Evolutionary conservation across 805 yeast genomes (phyloP), one percentile per base, ranked within the genome.

Genomic region (Jamesozyma gamospora): DNA sequence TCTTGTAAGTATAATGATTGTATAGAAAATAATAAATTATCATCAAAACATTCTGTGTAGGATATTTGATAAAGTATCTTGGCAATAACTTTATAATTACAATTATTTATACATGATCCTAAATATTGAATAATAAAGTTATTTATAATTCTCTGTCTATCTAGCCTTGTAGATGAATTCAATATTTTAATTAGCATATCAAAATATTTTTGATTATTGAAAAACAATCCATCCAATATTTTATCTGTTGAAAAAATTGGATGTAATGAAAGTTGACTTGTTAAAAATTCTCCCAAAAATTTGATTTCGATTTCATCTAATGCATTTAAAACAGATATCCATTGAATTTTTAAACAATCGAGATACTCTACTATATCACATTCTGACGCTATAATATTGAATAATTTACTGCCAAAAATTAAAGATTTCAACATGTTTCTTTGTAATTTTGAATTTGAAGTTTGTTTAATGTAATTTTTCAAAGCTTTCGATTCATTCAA

Each of bases 331-430:
- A 49, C 19, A 28, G 28, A 46, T 25, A 35, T 30, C 52, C 58
- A 52, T 34, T 58, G 63, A 2, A 5, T 25, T 12, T 27, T 30
- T 26, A 58, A 14, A 12, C 45, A 14, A 4, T 47, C 47, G 30
- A 56, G 32, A 30, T 55, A 59, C 8, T 47, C 43, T 2, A 48
- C 19, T 27, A 58, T 49, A 34, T 41, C 45, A 7, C 51, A 32
- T 4, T 45, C 46, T 2, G 41, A 21, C 3, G 47, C 35, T n/a
- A 60, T 31, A 4, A 49, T 21, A 42, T 60, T 61, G 33, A 49
- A 57, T 5, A 60, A n/a, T 37, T 46, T 58, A 37, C 64, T 60
- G 0, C 65, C 65, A 47, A 57, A 60, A 24, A 59, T 46, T 0
- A 51, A 12, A 1, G 60, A 35, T 28, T 49, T 52, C 3, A 58